phyloP scores from a whole-genome alignment of 2,329 filamentous ascomycete species.

The Aspergillus sp. region DNA sequence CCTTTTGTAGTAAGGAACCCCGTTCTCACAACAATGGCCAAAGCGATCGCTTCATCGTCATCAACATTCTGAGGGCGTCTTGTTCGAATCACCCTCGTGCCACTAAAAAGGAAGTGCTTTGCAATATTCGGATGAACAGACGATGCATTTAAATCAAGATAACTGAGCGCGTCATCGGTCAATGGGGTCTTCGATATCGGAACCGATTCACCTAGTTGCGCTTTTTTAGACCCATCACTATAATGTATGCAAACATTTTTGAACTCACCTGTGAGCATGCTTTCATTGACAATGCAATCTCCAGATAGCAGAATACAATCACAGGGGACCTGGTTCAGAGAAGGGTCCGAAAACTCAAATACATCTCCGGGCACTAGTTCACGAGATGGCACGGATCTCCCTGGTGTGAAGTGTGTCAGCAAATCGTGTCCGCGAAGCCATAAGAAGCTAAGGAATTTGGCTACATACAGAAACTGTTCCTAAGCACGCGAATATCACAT shows the following conservation, averaged over 20 bases:
- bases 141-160: conserved; percentile 75
- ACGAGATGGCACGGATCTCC: conserved; percentile 79
- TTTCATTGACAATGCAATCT: conserved; percentile 98
- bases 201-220: conserved; percentile 74
- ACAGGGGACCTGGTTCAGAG: conserved; percentile 81
- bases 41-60: conserved; percentile 82
- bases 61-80: conserved; percentile 82
- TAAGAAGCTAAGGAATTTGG: not conserved
- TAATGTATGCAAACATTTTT: not conserved
- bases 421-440: not conserved
- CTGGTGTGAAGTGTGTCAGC: conserved; percentile 37
- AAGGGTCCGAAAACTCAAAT: conserved; percentile 94
- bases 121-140: conserved; percentile 81
- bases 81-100: conserved; percentile 91
- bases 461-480: conserved; percentile 83
- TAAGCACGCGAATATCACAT: conserved; percentile 88
- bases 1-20: conserved; percentile 98
- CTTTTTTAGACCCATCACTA: conserved; percentile 17
- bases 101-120: conserved; percentile 88
- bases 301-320: conserved; percentile 89
- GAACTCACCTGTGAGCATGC: conserved; percentile 78
- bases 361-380: conserved; percentile 94
- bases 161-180: conserved; percentile 72
- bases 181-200: conserved; percentile 91
- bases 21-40: conserved; percentile 89